Evolutionary conservation across 768 basidiomycete genomes (phyloP).

Genomic region (Tremella mesenterica): DNA sequence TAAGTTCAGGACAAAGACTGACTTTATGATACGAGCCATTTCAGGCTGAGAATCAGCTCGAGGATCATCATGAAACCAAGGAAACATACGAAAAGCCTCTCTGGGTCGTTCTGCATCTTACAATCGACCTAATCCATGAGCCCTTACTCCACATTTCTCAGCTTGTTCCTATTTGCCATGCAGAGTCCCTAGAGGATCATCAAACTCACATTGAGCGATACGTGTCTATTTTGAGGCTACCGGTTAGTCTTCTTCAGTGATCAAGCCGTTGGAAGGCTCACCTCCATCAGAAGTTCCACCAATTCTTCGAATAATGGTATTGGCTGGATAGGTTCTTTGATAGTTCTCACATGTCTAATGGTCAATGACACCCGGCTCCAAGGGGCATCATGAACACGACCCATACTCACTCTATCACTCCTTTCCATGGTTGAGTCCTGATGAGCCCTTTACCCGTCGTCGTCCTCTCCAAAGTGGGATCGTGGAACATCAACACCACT

Average conservation of each 20-base stretch:
- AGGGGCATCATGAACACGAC: not conserved
- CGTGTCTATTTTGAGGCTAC: constrained; percentile 43
- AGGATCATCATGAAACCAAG: not conserved
- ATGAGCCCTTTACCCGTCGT: constrained; percentile 43
- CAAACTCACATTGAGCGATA: constrained; percentile 37
- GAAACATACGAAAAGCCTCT: constrained; percentile 37
- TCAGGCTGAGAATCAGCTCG: constrained; percentile 26
- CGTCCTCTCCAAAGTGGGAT: constrained; percentile 44
- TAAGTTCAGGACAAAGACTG: too few species aligned
- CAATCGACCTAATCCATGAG: constrained; percentile 46
- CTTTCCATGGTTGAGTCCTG: constrained; percentile 40
- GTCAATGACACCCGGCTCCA: not conserved
- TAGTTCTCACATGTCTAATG: constrained; percentile 43
- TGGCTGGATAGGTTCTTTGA: constrained; percentile 42
- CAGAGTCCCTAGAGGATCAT: not conserved
- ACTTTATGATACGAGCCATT: constrained; percentile 42
- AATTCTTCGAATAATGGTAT: constrained; percentile 44
- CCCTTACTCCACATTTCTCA: not conserved
- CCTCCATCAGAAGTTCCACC: constrained; percentile 43
- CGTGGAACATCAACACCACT: constrained; percentile 45
- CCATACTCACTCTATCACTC: constrained; percentile 38
- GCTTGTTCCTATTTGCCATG: not conserved
- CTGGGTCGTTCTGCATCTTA: constrained; percentile 44
- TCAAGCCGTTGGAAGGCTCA: constrained; percentile 9
- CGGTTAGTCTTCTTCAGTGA: constrained; percentile 6